Conservation (phyloP, 768 basidiomycete genomes). For the Termitomyces eurrhizus region DNA sequence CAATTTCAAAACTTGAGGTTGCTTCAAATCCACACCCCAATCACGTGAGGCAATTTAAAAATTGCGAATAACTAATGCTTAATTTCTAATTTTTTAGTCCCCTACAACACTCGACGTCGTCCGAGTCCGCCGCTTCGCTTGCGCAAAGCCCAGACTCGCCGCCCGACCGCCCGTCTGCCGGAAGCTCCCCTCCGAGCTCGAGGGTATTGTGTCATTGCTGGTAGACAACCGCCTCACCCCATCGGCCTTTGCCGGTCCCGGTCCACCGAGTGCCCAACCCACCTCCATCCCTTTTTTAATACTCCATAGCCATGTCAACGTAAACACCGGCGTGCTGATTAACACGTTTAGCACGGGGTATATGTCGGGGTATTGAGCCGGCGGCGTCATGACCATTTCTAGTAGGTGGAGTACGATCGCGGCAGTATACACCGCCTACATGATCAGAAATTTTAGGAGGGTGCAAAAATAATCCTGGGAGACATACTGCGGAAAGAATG, state of each 20-base stretch:
- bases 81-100: neutral
- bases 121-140: neutral
- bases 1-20: neutral
- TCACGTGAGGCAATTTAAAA: neutral
- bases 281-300: conserved; percentile 77
- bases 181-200: conserved; percentile 8
- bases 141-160: conserved; percentile 16
- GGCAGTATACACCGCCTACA: conserved; percentile 50
- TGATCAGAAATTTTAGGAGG: conserved; percentile 3
- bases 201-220: neutral
- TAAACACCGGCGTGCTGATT: conserved; percentile 76
- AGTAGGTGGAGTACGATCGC: conserved; percentile 56
- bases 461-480: neutral
- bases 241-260: conserved; percentile 22
- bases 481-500: conserved; percentile 48
- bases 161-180: conserved; percentile 21
- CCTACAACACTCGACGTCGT: neutral
- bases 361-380: conserved; percentile 78
- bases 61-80: no score
- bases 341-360: conserved; percentile 84
- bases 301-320: conserved; percentile 85
- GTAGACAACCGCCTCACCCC: conserved; percentile 7
- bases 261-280: conserved; percentile 72
- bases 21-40: neutral
- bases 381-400: conserved; percentile 61